These are phyloP conservation scores for Pleurotus platypus DNA, from an alignment of 768 basidiomycete genomes.

Conservation along the genomic window DNA sequence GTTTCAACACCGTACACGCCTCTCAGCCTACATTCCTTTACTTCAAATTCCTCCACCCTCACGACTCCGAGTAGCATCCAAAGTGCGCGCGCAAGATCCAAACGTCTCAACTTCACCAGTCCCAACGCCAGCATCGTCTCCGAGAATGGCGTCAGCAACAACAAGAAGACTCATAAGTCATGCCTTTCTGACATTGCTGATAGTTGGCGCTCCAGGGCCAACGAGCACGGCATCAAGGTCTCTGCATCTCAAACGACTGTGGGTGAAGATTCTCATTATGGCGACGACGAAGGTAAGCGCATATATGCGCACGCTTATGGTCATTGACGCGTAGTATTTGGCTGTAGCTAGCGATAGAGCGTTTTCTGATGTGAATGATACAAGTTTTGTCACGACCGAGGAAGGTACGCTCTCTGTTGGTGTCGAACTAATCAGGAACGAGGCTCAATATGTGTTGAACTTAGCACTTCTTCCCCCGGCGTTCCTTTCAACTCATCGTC, in stretches of 20 bases:
- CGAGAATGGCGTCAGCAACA: conserved; percentile 6
- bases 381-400: conserved; percentile 41
- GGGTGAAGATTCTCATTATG: conserved; percentile 46
- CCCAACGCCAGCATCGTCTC: conserved; percentile 5
- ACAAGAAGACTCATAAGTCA: conserved; percentile 26
- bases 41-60: conserved; percentile 49
- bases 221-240: conserved; percentile 70
- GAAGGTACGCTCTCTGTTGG: conserved; percentile 35
- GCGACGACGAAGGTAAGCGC: conserved; percentile 46
- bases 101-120: conserved; percentile 11
- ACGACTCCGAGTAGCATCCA: conserved; percentile 56
- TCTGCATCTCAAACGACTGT: conserved; percentile 33
- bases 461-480: conserved; percentile 50
- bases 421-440: conserved; percentile 26
- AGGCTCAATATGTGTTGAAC: neutral
- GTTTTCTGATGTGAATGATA: conserved; percentile 45
- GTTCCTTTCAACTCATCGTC: conserved; percentile 47
- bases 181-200: conserved; percentile 58
- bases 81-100: conserved; percentile 2
- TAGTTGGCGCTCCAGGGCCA: conserved; percentile 72
- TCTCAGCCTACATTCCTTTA: conserved; percentile 61
- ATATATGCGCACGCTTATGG: conserved; percentile 19
- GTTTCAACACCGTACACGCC: conserved; percentile 63
- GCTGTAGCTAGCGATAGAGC: conserved; percentile 44
- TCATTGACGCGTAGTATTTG: neutral